Evolutionary conservation across 495 filamentous ascomycete species (phyloP), one percentile per base, ranked within the genome.

Genomic region (Penicillium canariense): DNA sequence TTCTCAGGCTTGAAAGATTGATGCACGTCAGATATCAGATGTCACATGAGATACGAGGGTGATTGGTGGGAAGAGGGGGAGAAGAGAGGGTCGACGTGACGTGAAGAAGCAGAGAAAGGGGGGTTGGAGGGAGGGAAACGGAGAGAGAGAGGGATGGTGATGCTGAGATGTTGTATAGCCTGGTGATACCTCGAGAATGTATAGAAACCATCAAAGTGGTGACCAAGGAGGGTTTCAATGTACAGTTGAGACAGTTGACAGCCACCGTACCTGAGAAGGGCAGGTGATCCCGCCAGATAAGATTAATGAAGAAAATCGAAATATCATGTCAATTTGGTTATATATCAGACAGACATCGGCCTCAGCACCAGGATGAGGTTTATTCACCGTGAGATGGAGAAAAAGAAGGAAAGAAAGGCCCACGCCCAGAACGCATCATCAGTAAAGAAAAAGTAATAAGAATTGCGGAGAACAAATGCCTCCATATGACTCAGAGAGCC

Each of bases 311-410:
- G 30, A 2, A 32, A 50, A 49, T 43, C 27, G 18, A 44, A 52
- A 14, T 52, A 23, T 55, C 39, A 48, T 56, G 34, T 54, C 53
- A 60, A 56, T 60, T 52, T 60, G 35, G 26, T 31, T 18, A 20
- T 46, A 54, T 43, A 45, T 53, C 12, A 39, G 22, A 48, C 20
- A 22, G 22, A 39, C 26, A 42, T 51, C 36, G 28, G 8, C 30
- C 48, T 48, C 38, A 56, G 25, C 43, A 32, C 58, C 52, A 56
- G 48, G 18, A 52, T 48, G 23, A 54, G 51, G 27, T 27, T n/a
- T 6, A 15, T 7, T 14, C 27, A 50, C 17, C 6, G 22, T 12
- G n/a, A 42, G 32, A n/a, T n/a, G n/a, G n/a, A 46, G 10, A 48
- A 48, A 14, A 54, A 18, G 2, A 28, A 18, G 38, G 2, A 30